These are phyloP conservation scores for Dipodascopsis uninucleata DNA, from an alignment of 805 yeast species.

Conservation along the genomic window DNA sequence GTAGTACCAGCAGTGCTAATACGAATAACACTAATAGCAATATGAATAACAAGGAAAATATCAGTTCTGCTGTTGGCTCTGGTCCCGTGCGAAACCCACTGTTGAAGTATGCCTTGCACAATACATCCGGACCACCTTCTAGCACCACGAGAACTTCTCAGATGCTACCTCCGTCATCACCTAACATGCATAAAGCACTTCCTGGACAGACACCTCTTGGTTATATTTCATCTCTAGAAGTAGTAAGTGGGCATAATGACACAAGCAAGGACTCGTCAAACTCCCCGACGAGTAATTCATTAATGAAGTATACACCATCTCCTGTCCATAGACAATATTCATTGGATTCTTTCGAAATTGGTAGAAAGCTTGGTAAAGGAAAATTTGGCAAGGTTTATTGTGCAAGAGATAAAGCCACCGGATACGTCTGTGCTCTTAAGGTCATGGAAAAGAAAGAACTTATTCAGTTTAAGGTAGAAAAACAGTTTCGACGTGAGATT, in stretches of 20 bases:
- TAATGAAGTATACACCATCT: too few species aligned
- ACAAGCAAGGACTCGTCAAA: slow-evolving; percentile 3
- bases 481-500: slow-evolving; percentile 83
- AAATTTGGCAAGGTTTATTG: slow-evolving; percentile 91
- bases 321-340: slow-evolving; percentile 36
- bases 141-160: slow-evolving; percentile 11
- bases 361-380: slow-evolving; percentile 85
- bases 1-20: background rate
- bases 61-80: slow-evolving; percentile 4
- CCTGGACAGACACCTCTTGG: slow-evolving; percentile 13
- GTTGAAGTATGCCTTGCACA: slow-evolving; percentile 24
- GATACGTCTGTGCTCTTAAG: slow-evolving; percentile 83
- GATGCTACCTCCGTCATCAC: slow-evolving; percentile 26
- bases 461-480: slow-evolving; percentile 68
- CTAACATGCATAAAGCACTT: slow-evolving; percentile 22
- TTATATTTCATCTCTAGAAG: slow-evolving; percentile 19
- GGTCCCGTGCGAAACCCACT: slow-evolving; percentile 24
- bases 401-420: slow-evolving; percentile 69
- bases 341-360: slow-evolving; percentile 75
- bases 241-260: slow-evolving; percentile 7
- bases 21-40: background rate
- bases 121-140: slow-evolving; percentile 2
- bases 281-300: background rate
- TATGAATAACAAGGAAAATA: slow-evolving; percentile 17
- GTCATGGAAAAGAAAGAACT: slow-evolving; percentile 85